phyloP scores from a whole-genome alignment of 176 grass and related monocot genomes.

The Lolium perenne region DNA sequence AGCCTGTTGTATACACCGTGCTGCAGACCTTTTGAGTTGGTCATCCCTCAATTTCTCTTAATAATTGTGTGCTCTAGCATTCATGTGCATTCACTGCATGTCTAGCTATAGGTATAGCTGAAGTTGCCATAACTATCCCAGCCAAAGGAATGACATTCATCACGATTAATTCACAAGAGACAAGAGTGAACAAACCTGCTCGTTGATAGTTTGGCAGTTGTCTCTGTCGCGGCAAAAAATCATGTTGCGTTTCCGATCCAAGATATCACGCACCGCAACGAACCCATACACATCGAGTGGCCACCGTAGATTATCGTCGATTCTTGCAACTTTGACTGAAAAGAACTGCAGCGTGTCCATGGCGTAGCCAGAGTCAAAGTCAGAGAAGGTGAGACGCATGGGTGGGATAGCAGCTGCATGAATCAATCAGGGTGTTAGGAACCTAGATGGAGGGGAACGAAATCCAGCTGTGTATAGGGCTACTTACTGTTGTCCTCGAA shows the following conservation, averaged over 20 bases:
- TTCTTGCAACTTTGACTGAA: conserved; percentile 6
- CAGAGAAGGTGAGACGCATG: conserved; percentile 4
- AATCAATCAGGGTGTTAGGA: background rate
- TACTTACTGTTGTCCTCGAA: conserved; percentile 3
- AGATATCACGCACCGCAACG: background rate
- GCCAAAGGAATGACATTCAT: background rate
- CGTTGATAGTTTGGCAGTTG: conserved; percentile 1
- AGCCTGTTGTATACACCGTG: conserved; percentile 3
- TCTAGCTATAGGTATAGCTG: background rate
- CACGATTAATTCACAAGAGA: background rate
- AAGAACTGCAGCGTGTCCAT: conserved; percentile 26
- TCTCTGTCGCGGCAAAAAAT: background rate
- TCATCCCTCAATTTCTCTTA: no score
- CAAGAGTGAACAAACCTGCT: background rate
- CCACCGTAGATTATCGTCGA: background rate
- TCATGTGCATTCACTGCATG: background rate
- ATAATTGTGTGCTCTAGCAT: background rate
- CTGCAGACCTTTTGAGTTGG: background rate
- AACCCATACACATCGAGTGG: conserved; percentile 7
- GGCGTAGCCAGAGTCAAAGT: background rate
- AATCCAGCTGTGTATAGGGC: background rate
- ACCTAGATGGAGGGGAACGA: background rate
- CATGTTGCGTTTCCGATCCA: conserved; percentile 24
- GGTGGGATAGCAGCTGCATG: background rate
- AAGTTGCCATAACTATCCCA: background rate